Conservation (phyloP, 202 grass and related monocot genomes). For the Zizania palustris region DNA sequence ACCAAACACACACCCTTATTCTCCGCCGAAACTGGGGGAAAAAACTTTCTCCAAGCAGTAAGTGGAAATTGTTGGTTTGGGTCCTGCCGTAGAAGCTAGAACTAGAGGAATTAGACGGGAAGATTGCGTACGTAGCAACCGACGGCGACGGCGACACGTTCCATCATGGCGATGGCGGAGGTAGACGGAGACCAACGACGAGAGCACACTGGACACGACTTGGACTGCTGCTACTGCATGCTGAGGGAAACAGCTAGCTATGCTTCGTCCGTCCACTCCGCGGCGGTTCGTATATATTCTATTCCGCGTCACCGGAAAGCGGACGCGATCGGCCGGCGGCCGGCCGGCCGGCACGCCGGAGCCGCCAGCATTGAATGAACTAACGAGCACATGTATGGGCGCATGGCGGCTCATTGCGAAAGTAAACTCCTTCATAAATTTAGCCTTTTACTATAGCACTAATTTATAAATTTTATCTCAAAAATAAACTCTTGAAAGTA, state of each 20-base stretch:
- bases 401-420: neutral
- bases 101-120: neutral
- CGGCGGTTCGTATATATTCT: neutral
- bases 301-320: neutral
- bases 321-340: neutral
- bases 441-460: no score
- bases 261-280: no score
- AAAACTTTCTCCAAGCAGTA: no score
- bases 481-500: no score
- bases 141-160: neutral
- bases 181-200: neutral
- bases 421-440: no score
- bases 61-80: neutral
- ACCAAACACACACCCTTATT: no score
- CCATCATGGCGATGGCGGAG: neutral
- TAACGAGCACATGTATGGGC: neutral
- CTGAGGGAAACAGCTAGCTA: no score
- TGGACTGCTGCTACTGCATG: neutral
- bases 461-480: no score
- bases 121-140: neutral
- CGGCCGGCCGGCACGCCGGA: neutral
- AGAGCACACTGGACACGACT: neutral
- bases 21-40: no score
- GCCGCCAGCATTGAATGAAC: conserved; percentile 6
- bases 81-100: neutral